A percentile compares a stretch with the other conserved stretches of the same genome.
Evolutionary conservation across 2,329 filamentous ascomycete genomes (phyloP).

Genomic region (Cadophora sp.): DNA sequence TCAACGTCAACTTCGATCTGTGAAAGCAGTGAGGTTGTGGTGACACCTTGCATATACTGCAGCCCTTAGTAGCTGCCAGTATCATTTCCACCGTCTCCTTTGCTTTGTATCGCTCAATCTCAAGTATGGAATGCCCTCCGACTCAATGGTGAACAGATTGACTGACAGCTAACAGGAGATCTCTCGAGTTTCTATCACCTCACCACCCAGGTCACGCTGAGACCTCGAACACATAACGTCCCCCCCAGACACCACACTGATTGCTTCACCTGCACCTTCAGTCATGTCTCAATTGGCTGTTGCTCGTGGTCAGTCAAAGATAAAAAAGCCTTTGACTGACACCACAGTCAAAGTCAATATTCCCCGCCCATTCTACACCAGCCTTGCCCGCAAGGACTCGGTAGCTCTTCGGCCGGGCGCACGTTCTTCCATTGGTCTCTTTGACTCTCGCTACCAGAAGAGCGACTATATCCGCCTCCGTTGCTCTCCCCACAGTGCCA

Average conservation of each 20-base stretch:
- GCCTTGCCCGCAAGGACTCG: constrained; percentile 13
- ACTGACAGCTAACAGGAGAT: neutral
- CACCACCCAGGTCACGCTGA: too few relatives aligned
- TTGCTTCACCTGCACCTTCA: neutral
- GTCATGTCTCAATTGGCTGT: neutral
- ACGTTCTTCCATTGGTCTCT: neutral
- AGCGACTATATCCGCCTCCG: neutral
- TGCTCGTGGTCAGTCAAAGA: constrained; percentile 1
- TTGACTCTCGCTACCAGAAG: constrained; percentile 1
- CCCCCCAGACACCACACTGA: neutral
- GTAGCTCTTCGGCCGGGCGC: constrained; percentile 8
- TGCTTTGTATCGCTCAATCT: neutral
- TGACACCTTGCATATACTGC: neutral
- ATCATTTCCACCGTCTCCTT: neutral
- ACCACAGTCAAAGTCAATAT: neutral
- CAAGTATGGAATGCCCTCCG: neutral
- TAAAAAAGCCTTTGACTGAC: neutral
- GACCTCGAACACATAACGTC: neutral
- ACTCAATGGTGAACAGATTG: neutral
- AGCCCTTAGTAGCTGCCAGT: neutral
- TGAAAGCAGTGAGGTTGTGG: neutral
- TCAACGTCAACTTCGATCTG: neutral
- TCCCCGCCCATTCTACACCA: constrained; percentile 1
- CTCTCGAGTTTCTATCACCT: neutral
- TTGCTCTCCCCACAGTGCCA: constrained; percentile 3